phyloP scores from a whole-genome alignment of 129 eudicot genomes.

The Escallonia rubra region DNA sequence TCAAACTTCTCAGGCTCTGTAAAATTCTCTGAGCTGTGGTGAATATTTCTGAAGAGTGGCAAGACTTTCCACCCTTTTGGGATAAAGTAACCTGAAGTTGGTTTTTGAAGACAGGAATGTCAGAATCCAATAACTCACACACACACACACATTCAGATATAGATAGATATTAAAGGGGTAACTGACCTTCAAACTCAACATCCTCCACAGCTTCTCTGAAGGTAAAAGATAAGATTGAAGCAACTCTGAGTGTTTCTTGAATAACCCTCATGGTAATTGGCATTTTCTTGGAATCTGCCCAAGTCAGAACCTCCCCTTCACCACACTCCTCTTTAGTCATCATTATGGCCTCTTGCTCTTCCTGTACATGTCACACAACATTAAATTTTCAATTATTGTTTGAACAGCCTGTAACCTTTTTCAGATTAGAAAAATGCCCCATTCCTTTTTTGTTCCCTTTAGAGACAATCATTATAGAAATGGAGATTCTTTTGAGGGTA shows the following conservation, averaged over 20 bases:
- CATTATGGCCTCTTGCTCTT: constrained; percentile 84
- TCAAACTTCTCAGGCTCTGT: constrained; percentile 86
- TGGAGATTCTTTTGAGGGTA: neutral
- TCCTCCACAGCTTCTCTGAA: constrained; percentile 99
- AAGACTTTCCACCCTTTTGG: constrained; percentile 99
- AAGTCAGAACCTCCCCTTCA: constrained; percentile 44
- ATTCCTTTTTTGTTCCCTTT: too few relatives aligned
- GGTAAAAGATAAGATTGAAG: constrained; percentile 88
- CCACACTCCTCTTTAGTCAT: constrained; percentile 48
- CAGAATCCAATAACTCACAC: neutral
- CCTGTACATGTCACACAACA: constrained; percentile 40
- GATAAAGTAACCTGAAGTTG: constrained; percentile 67
- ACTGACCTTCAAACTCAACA: constrained; percentile 93
- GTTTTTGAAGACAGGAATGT: neutral
- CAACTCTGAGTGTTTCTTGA: constrained; percentile 96
- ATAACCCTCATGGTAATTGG: constrained; percentile 84
- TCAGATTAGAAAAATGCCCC: too few relatives aligned
- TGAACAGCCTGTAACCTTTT: too few relatives aligned
- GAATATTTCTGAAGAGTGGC: constrained; percentile 93
- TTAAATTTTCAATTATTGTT: too few relatives aligned
- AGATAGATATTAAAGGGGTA: neutral
- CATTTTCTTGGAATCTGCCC: constrained; percentile 91
- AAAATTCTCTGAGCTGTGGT: constrained; percentile 83
- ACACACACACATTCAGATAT: neutral
- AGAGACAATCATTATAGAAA: too few relatives aligned